Base-by-base conservation (phyloP, 208 protist genomes). In the Vickermania spadyakhi region DNA sequence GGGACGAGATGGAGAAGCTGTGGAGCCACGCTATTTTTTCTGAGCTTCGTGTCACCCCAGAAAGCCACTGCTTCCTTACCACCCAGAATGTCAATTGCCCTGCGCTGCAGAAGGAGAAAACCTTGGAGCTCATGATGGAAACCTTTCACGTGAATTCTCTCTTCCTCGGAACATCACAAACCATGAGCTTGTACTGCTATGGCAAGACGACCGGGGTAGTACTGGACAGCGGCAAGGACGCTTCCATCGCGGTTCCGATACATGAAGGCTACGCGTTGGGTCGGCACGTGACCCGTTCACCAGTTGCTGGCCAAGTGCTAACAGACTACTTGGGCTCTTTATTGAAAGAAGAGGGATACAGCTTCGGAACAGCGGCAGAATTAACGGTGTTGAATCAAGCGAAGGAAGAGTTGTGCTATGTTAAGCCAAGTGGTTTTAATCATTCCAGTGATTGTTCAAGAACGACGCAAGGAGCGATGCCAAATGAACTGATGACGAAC, bases 201-300 rank as follows among this genome's bases (percentile, higher is more conserved):
- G 96, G 96, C 7, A 65, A 89, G 28, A 98, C 89, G 18, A 98
- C 91, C 7, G 96, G 96, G 4, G 62, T 98, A 0, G 94, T 98
- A 31, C 57, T 98, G 58, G 94, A 97, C 64, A 93, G 86, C 57
- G 94, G 94, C 25, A 77, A 84, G 51, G 89, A 93, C 60, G 41
- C 81, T 22, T 91, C 89, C 1, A 52, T 85, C 21, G 81, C 91
- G 1, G 87, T 96, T 36, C 94, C 94, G 5, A 62, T 98, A 11
- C 90, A 96, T 73, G 93, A 98, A 62, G 94, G 94, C 45, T 97
- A 97, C 60, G 72, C 86, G 18, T 71, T 97, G n/a, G 81, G 81
- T 7, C 85, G 90, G 2, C 88, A 95, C 64, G 84, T 95, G 31
- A 78, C 81, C 7, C 54, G 77, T 51, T 90, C 79, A 52, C 58